Evolutionary conservation across 768 basidiomycete species (phyloP).

Genomic region (Rhodotorula sphaerocarpa): DNA sequence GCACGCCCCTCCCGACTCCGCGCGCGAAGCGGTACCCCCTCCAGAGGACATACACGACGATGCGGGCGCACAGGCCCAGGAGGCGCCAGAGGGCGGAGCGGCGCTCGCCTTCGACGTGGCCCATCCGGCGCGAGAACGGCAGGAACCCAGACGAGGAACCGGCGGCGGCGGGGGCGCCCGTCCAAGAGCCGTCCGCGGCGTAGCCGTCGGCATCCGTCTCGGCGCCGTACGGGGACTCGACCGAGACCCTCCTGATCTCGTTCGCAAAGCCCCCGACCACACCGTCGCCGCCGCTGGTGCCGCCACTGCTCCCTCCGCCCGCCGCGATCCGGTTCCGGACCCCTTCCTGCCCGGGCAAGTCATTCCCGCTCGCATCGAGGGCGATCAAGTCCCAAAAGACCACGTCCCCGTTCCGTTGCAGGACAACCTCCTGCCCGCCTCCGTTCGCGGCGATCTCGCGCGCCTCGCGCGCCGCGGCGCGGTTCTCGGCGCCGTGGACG

Average conservation of each 20-base stretch:
- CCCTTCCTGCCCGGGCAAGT: background rate
- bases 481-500: background rate
- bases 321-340: too few species aligned
- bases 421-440: slow-evolving; percentile 1
- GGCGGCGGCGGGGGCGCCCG: background rate
- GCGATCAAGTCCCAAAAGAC: slow-evolving; percentile 8
- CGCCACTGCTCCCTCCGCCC: too few species aligned
- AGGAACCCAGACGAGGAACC: too few species aligned
- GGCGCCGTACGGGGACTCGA: background rate
- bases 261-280: slow-evolving; percentile 7
- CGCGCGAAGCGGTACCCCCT: background rate
- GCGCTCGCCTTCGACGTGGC: slow-evolving; percentile 1
- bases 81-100: background rate
- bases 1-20: background rate
- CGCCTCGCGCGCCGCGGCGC: background rate
- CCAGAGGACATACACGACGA: slow-evolving; percentile 2
- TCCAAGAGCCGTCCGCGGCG: background rate
- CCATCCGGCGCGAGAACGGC: background rate
- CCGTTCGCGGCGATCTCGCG: background rate
- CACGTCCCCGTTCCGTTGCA: slow-evolving; percentile 12
- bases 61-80: background rate
- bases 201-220: background rate
- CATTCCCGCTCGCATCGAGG: background rate
- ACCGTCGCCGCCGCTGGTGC: too few species aligned
- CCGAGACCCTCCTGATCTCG: slow-evolving; percentile 12